Percentiles rank a stretch among this genome's conserved stretches.
Conservation (phyloP, 352 stramenopile genomes). For the Phytopythium cucurbitacearum region DNA sequence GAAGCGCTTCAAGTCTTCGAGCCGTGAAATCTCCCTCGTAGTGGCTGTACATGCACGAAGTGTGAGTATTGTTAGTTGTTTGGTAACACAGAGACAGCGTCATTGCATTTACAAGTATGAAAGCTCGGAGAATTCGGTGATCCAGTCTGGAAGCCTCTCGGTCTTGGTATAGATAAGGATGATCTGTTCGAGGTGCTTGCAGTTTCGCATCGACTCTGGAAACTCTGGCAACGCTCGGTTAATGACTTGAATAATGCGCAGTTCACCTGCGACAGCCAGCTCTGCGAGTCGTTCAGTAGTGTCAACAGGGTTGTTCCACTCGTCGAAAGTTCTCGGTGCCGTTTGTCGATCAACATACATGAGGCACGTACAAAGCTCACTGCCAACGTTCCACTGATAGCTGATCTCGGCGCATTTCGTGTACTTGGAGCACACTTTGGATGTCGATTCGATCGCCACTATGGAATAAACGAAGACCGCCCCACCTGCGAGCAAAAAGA, state of each 20-base stretch:
- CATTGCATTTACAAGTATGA: conserved; percentile 31
- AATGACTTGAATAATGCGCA: conserved; percentile 44
- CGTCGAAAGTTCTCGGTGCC: conserved; percentile 18
- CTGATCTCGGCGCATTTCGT: conserved; percentile 28
- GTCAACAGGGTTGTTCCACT: conserved; percentile 40
- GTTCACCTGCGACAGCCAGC: conserved; percentile 25
- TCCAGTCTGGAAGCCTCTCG: conserved; percentile 15
- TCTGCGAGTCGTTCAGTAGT: conserved; percentile 19
- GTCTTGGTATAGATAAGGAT: conserved; percentile 41
- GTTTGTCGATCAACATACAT: conserved; percentile 34
- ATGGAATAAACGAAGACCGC: conserved; percentile 25
- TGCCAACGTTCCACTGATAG: conserved; percentile 38
- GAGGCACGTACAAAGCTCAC: conserved; percentile 26
- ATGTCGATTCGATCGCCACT: conserved; percentile 21
- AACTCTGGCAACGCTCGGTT: conserved; percentile 35
- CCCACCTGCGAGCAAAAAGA: conserved; percentile 22
- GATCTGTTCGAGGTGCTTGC: conserved; percentile 26
- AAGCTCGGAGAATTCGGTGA: conserved; percentile 24
- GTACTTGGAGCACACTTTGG: conserved; percentile 22
- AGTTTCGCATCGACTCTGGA: conserved; percentile 24
- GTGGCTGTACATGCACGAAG: conserved; percentile 9
- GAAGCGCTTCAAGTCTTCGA: conserved; percentile 19
- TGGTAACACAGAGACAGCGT: too few relatives aligned
- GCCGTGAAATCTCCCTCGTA: conserved; percentile 32
- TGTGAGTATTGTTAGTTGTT: not conserved